Evolutionary conservation across 352 stramenopile species (phyloP), one percentile per base, ranked within the genome.

Genomic region (Pythium dissotocum): DNA sequence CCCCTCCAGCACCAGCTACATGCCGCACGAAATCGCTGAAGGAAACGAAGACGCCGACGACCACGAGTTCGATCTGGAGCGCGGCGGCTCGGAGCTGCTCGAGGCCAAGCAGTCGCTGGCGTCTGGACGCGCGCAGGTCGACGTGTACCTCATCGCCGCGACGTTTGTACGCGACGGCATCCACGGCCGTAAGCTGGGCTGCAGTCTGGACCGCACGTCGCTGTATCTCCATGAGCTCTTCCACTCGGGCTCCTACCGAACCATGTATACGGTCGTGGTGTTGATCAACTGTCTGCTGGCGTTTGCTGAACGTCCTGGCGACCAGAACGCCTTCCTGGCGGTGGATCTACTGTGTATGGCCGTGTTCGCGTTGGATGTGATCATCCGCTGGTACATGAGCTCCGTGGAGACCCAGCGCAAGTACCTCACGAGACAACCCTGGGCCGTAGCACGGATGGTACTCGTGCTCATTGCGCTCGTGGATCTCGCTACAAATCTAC

Each of bases 381-480:
- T 70, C 40, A 89, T 92, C 44, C 85, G 84, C 42, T 95, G 86
- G 82, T 84, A 83, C 75, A 91, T 95, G 87, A 95, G 87, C 65
- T 95, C 87, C 2, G 76, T 77, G 16, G 81, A 90, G 69, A 95
- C 87, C 6, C 85, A 92, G 71, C 74, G 79, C 70, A 82, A 90
- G 68, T 94, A 89, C 69, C 71, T 89, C 4, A 88, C 83, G 6
- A 77, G 87, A 10, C 83, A 94, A 57, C 87, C 84, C 0, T 94
- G 87, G 87, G 85, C 84, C 3, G 82, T 86, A 6, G 83, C 91
- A 40, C 76, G 82, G 7, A 82, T 89, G 65, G 65, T 82, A 9
- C 66, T 94, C 30, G 61, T 94, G 16, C 40, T 80, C 4, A 54
- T 89, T 32, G 88, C 87, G 30, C 66, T 77, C n/a, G 32, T 73